A percentile compares a stretch with the other conserved stretches of the same genome.
Conservation (phyloP, 2,329 filamentous ascomycete species). For the Chrysosporium queenslandicum region DNA sequence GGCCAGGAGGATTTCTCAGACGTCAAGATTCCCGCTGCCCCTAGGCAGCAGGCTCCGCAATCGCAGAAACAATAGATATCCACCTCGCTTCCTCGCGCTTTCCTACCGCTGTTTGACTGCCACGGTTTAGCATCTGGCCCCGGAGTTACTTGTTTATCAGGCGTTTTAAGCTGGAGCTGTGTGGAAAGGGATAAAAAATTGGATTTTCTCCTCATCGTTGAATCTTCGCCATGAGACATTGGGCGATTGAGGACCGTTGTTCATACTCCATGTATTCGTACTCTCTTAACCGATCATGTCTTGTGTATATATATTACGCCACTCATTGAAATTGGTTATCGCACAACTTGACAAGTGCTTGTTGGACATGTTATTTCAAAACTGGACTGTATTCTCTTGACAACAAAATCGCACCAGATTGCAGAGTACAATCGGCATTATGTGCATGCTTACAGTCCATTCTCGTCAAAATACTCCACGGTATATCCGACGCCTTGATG, state of each 20-base stretch:
- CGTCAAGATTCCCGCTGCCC: slow-evolving; percentile 73
- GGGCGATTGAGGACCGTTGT: background rate
- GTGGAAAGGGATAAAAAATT: background rate
- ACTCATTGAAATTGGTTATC: background rate
- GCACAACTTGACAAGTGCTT: too few species aligned
- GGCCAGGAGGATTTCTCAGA: slow-evolving; percentile 97
- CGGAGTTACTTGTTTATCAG: slow-evolving; percentile 6
- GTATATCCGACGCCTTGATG: background rate
- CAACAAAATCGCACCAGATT: background rate
- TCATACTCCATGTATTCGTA: background rate
- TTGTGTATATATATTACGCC: background rate
- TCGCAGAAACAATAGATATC: slow-evolving; percentile 1
- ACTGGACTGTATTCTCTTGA: background rate
- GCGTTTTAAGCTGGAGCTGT: background rate
- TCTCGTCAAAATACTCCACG: background rate
- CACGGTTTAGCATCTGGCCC: slow-evolving; percentile 8
- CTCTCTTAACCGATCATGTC: background rate
- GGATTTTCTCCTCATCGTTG: background rate
- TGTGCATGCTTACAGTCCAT: background rate
- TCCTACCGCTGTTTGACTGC: background rate
- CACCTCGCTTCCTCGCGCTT: background rate
- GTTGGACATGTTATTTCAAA: background rate
- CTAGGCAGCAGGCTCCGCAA: slow-evolving; percentile 25
- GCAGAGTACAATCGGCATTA: background rate
- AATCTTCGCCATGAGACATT: background rate